Base-by-base conservation (phyloP, 805 yeast genomes). In the Candida taoyuanica region DNA sequence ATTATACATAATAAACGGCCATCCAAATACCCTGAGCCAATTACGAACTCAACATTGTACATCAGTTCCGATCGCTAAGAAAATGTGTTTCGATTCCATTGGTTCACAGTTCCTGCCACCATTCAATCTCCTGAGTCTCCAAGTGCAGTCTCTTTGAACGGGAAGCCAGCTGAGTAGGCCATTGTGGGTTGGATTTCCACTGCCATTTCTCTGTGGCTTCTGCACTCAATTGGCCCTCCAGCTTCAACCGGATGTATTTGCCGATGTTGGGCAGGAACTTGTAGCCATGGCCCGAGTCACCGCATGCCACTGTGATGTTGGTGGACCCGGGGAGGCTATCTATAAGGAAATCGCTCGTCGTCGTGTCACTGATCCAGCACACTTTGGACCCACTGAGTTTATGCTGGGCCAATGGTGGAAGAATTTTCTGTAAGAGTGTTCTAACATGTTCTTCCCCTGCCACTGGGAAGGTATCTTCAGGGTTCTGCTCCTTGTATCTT, bases 241-340 rank as follows among this genome's bases (percentile, higher is more conserved):
- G 31, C 24, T 50, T 58, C n/a, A 50, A 52, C 3, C 42, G 37
- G 14, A 70, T 67, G 43, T 70, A 71, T 37, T 58, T 60, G 1
- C 76, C 75, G 34, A 71, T 67, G 30, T 59, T 64, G 13, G 76
- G 76, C 38, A 71, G 45, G 31, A 66, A 66, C 48, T 70, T 71
- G 52, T 63, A 70, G 5, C 62, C 72, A 49, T 70, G 75, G 7
- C 74, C 73, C 4, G 74, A 63, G 47, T 70, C 75, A 14, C 76
- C 76, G 9, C 70, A 58, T 0, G 72, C 73, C n/a, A 71, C 64
- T 35, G 43, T 59, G 2, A 67, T 53, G 19, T 60, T 61, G 0
- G 38, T 29, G 14, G 44, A 43, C 2, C 47, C 47, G 2, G 74
- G 75, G 17, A 64, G 57, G 19, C 41, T 41, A 43, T 68, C 71